Conservation (phyloP, 495 filamentous ascomycete genomes). For the Glonium stellatum region DNA sequence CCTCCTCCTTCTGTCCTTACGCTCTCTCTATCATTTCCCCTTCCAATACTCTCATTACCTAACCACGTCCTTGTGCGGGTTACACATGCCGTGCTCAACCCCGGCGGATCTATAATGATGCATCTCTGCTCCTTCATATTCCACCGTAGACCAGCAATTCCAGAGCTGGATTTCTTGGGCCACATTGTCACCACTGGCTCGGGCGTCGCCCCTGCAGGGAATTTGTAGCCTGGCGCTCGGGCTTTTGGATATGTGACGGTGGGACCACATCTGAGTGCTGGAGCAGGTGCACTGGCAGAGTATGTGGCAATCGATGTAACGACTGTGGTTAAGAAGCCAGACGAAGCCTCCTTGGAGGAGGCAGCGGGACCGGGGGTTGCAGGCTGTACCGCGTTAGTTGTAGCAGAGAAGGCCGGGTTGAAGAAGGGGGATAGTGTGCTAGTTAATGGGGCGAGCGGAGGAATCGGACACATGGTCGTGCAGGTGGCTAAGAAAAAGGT, state of each 20-base stretch:
- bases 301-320: too few relatives aligned
- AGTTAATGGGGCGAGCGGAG: slow-evolving; percentile 40
- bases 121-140: slow-evolving; percentile 34
- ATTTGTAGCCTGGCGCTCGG: too few relatives aligned
- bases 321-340: too few relatives aligned
- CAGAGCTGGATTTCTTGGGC: slow-evolving; percentile 41
- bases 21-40: slow-evolving; percentile 7
- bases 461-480: slow-evolving; percentile 36
- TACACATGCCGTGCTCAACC: slow-evolving; percentile 39
- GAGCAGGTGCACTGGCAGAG: too few relatives aligned
- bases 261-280: too few relatives aligned
- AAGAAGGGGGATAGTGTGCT: slow-evolving; percentile 24
- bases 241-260: too few relatives aligned
- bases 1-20: slow-evolving; percentile 15
- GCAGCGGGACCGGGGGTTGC: slow-evolving; percentile 33
- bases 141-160: slow-evolving; percentile 31
- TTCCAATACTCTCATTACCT: slow-evolving; percentile 6
- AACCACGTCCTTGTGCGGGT: slow-evolving; percentile 35
- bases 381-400: slow-evolving; percentile 33
- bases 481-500: slow-evolving; percentile 33
- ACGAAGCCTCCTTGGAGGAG: too few relatives aligned
- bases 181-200: slow-evolving; percentile 32
- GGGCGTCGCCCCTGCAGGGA: too few relatives aligned
- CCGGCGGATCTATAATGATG: slow-evolving; percentile 34
- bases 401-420: slow-evolving; percentile 26